A percentile compares a stretch with the other conserved stretches of the same genome.
phyloP scores from a whole-genome alignment of 306 rosid genomes.

The Cucumis hystrix region DNA sequence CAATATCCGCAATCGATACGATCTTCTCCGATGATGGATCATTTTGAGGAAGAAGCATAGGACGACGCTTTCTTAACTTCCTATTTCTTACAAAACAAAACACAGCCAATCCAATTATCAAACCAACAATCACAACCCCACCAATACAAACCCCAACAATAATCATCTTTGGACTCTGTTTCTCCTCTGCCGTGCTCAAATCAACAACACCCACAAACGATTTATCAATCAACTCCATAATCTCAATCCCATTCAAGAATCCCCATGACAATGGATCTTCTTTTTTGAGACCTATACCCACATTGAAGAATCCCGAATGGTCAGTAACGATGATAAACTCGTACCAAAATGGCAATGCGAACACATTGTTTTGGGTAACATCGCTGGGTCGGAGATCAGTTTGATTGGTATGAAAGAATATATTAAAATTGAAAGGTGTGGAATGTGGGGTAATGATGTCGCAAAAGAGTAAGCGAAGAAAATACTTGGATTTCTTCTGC shows the following conservation, averaged over 20 bases:
- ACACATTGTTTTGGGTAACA: not conserved
- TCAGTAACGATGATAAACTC: not conserved
- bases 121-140: not conserved
- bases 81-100: not conserved
- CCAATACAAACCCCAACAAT: not conserved
- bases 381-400: not conserved
- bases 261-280: not conserved
- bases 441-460: too few species aligned
- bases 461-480: too few species aligned
- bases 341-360: not conserved
- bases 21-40: not conserved
- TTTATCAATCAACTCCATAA: slow-evolving; percentile 2
- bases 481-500: too few species aligned
- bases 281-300: not conserved
- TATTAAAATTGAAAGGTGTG: too few species aligned
- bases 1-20: not conserved
- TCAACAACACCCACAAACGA: not conserved
- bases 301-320: not conserved
- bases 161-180: not conserved
- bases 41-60: not conserved
- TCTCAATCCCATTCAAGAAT: slow-evolving; percentile 1
- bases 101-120: not conserved
- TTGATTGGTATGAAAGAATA: too few species aligned
- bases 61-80: not conserved
- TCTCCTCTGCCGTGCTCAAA: not conserved